These are phyloP conservation scores for Trichoderma polysporum DNA, from an alignment of 2,329 filamentous ascomycete species.

Conservation along the genomic window DNA sequence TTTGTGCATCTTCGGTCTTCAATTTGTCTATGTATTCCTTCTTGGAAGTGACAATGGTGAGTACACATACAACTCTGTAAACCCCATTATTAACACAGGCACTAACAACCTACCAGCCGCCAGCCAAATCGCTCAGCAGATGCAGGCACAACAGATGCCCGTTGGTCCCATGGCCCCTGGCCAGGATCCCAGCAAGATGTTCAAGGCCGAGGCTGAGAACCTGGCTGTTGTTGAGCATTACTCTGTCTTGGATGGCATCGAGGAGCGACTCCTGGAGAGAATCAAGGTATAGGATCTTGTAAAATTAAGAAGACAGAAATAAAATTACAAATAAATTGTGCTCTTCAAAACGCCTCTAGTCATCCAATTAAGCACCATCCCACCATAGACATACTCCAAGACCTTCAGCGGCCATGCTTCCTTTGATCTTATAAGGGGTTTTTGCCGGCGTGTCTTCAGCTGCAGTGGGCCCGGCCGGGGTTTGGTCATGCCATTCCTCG, in stretches of 20 bases:
- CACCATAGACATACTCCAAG: slow-evolving; percentile 65
- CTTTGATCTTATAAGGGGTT: slow-evolving; percentile 70
- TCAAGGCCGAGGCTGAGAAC: slow-evolving; percentile 90
- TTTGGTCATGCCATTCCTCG: slow-evolving; percentile 90
- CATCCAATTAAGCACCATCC: slow-evolving; percentile 41
- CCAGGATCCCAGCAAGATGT: slow-evolving; percentile 94
- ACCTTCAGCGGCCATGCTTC: slow-evolving; percentile 62
- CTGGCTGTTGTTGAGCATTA: slow-evolving; percentile 92
- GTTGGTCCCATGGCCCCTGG: slow-evolving; percentile 71
- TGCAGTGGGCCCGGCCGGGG: slow-evolving; percentile 65
- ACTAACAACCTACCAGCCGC: slow-evolving; percentile 60
- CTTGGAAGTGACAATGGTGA: slow-evolving; percentile 93
- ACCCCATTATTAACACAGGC: neutral
- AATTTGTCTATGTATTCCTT: slow-evolving; percentile 96
- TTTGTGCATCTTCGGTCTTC: slow-evolving; percentile 91
- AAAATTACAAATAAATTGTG: slow-evolving; percentile 28
- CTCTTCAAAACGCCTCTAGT: slow-evolving; percentile 26
- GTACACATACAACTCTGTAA: slow-evolving; percentile 33
- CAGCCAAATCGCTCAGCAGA: slow-evolving; percentile 87
- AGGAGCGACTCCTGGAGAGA: slow-evolving; percentile 73
- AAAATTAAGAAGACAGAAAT: slow-evolving; percentile 4
- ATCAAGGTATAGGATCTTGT: slow-evolving; percentile 38
- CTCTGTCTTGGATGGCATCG: slow-evolving; percentile 84
- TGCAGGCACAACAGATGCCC: slow-evolving; percentile 62
- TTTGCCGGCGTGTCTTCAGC: slow-evolving; percentile 61